Base-by-base conservation (phyloP, 164 flowering plant species). In the Aristolochia californica region DNA sequence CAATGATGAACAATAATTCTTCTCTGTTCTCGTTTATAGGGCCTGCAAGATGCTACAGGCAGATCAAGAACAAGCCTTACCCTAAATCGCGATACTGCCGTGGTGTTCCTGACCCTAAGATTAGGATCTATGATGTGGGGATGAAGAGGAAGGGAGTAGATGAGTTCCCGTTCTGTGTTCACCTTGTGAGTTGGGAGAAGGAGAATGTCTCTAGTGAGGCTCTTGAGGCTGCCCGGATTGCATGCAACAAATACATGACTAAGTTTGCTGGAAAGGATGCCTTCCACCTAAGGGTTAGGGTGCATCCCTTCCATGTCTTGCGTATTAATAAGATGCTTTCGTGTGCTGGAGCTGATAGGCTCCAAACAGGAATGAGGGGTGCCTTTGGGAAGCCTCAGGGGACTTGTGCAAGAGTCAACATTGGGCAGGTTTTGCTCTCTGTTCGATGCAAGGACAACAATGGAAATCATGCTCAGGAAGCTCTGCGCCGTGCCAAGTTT, bases 301-400 rank as follows among this genome's bases (percentile, higher is more conserved):
- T 81, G 5, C 85, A 81, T 34, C 85, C 83, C 22, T 81, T 81
- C 76, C 86, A 81, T 73, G 86, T 81, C 30, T 50, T 81, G 63
- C 74, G 86, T 0, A 81, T 81, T 74, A 79, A 79, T 77, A 81
- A 81, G 69, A 81, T 81, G 86, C 80, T 81, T 54, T 81, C 86
- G 1, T 81, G 86, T 71, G 86, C 86, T 50, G 86, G 86, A 50
- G 86, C 86, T 67, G 83, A 79, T 77, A 75, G 86, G 69, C 83
- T 81, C 56, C 86, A 81, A 58, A 81, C 86, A 45, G 86, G 86
- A 13, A 81, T 81, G 86, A 65, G 83, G 22, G 86, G 86, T 65
- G 86, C 86, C 5, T 81, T 81, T 58, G 86, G 86, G 4, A 81
- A 81, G 63, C 82, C 86, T 1, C 80, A 65, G 47, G 86, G 82